Evolutionary conservation across 1,284 basidiomycete genomes (phyloP).

Genomic region (Limonomyces culmigenus): DNA sequence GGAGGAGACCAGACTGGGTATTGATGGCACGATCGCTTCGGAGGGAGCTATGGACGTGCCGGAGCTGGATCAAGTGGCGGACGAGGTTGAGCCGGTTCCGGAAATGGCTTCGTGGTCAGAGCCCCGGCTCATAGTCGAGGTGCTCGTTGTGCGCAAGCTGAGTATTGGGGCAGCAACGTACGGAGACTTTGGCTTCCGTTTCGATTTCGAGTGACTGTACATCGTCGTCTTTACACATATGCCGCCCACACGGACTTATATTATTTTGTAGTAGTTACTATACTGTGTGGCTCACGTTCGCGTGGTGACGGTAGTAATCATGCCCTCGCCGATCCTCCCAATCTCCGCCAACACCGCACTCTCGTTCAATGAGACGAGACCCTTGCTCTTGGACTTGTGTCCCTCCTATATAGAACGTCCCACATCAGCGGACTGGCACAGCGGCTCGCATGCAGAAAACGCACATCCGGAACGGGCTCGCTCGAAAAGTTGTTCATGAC

Average conservation of each 20-base stretch:
- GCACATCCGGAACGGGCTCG: slow-evolving; percentile 26
- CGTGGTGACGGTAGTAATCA: too few relatives aligned
- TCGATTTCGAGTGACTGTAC: too few relatives aligned
- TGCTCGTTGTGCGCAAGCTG: slow-evolving; percentile 56
- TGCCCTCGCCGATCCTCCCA: slow-evolving; percentile 56
- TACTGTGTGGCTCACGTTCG: too few relatives aligned
- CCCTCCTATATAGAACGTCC: slow-evolving; percentile 11
- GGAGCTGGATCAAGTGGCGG: slow-evolving; percentile 2
- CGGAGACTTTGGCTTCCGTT: too few relatives aligned
- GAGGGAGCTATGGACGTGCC: slow-evolving; percentile 2
- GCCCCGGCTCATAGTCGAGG: slow-evolving; percentile 58
- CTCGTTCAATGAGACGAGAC: slow-evolving; percentile 59
- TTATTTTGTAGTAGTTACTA: too few relatives aligned
- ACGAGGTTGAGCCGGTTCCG: slow-evolving; percentile 7
- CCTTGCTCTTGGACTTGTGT: slow-evolving; percentile 35
- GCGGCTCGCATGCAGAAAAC: slow-evolving; percentile 9
- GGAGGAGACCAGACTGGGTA: too few relatives aligned
- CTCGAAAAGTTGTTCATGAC: slow-evolving; percentile 73
- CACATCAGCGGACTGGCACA: slow-evolving; percentile 1
- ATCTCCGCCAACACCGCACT: slow-evolving; percentile 62
- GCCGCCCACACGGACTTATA: too few relatives aligned
- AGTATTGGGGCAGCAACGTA: slow-evolving; percentile 52
- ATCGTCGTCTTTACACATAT: too few relatives aligned
- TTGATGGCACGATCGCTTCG: too few relatives aligned
- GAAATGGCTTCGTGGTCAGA: slow-evolving; percentile 10